Evolutionary conservation across 1,284 basidiomycete genomes (phyloP).

Genomic region (Cryptococcus maquisensis): DNA sequence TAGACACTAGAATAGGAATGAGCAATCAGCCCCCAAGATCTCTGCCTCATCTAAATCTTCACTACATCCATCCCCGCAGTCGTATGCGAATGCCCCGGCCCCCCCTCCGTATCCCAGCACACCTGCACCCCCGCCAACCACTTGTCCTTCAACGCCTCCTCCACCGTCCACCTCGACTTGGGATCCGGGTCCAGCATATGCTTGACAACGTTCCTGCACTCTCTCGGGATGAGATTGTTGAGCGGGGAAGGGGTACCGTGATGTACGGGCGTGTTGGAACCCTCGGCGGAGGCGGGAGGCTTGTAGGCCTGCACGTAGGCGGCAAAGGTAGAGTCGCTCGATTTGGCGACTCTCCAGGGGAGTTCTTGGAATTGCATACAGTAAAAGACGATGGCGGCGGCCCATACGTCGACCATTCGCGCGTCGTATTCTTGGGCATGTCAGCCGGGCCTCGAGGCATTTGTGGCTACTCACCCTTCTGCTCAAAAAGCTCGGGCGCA

Average conservation of each 20-base stretch:
- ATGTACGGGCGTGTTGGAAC: constrained; percentile 7
- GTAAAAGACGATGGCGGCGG: constrained; percentile 94
- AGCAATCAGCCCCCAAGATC: background rate
- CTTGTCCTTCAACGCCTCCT: constrained; percentile 74
- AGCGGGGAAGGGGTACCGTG: constrained; percentile 51
- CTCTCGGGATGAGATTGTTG: constrained; percentile 81
- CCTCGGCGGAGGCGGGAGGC: background rate
- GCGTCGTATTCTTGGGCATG: constrained; percentile 81
- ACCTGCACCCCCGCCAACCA: constrained; percentile 75
- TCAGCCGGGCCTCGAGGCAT: constrained; percentile 3
- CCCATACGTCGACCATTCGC: constrained; percentile 95
- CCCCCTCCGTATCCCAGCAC: constrained; percentile 43
- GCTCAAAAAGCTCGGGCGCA: constrained; percentile 93
- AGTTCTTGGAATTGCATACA: constrained; percentile 96
- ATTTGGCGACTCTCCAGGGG: constrained; percentile 93
- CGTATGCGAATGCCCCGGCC: constrained; percentile 35
- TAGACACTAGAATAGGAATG: no score
- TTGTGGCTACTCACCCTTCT: constrained; percentile 70
- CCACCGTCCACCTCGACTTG: constrained; percentile 69
- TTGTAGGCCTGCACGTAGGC: constrained; percentile 69
- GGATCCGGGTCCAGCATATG: constrained; percentile 97
- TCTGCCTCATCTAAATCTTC: constrained; percentile 10
- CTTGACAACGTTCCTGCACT: constrained; percentile 77
- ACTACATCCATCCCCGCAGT: constrained; percentile 40
- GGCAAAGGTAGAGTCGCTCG: constrained; percentile 74